Evolutionary conservation across 2,329 filamentous ascomycete genomes (phyloP).

Genomic region (Talaromyces atroroseus): DNA sequence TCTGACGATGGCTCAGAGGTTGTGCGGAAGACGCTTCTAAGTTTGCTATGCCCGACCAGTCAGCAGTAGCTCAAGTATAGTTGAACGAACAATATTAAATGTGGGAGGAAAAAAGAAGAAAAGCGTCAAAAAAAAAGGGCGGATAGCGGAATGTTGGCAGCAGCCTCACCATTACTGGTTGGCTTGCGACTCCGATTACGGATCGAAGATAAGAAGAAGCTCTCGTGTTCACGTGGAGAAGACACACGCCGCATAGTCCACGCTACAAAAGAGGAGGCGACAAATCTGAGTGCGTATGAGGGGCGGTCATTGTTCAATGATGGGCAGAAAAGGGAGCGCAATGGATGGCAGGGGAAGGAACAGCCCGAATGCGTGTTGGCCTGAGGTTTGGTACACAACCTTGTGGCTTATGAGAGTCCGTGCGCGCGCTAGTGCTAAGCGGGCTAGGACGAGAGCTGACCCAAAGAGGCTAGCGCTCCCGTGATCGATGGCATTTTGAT

Average conservation of each 20-base stretch:
- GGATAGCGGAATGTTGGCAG: not conserved
- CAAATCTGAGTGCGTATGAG: not conserved
- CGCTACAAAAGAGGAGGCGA: constrained; percentile 13
- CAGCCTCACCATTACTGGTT: constrained; percentile 30
- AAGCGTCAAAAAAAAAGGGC: not conserved
- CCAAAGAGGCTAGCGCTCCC: constrained; percentile 29
- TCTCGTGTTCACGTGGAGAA: constrained; percentile 28
- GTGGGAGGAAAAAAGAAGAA: not conserved
- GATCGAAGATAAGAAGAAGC: constrained; percentile 31
- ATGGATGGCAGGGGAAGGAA: not conserved
- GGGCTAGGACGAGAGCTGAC: constrained; percentile 20
- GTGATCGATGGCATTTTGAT: constrained; percentile 3
- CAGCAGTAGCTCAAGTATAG: constrained; percentile 25
- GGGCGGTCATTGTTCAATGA: not conserved
- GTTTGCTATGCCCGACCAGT: not conserved
- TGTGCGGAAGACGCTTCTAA: constrained; percentile 28
- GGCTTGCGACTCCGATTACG: constrained; percentile 30
- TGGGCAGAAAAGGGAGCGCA: not conserved
- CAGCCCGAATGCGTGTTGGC: not conserved
- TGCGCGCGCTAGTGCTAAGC: constrained; percentile 24
- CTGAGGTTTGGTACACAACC: constrained; percentile 4
- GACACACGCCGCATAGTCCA: constrained; percentile 34
- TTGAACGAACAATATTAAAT: too few relatives aligned
- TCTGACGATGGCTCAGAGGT: constrained; percentile 37
- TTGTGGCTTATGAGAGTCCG: not conserved